These are phyloP conservation scores for Colletotrichum lentis DNA, from an alignment of 2,329 filamentous ascomycete genomes.

Conservation along the genomic window DNA sequence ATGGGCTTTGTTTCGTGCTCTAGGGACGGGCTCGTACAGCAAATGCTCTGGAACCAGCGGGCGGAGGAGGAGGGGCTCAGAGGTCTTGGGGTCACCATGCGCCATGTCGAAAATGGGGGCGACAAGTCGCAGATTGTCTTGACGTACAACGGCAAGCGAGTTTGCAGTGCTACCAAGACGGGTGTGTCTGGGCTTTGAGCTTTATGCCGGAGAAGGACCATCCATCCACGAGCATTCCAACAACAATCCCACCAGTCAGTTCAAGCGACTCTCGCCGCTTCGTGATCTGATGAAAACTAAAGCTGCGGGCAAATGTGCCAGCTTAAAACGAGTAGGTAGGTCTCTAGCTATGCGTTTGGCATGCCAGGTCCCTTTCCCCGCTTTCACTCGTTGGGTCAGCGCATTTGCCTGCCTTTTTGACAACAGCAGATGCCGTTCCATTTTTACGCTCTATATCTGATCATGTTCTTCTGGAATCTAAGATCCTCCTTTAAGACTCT, in stretches of 20 bases:
- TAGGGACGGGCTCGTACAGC: constrained; percentile 64
- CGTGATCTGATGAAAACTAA: constrained; percentile 1
- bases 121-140: constrained; percentile 56
- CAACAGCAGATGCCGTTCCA: no score
- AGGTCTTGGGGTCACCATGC: constrained; percentile 62
- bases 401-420: no score
- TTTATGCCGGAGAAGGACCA: neutral
- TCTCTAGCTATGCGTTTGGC: no score
- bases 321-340: no score
- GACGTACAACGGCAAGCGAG: constrained; percentile 57
- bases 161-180: neutral
- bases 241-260: neutral
- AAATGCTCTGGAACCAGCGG: constrained; percentile 76
- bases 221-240: neutral
- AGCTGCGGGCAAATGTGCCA: no score
- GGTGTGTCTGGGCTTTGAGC: constrained; percentile 41
- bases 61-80: constrained; percentile 70
- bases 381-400: no score
- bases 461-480: no score
- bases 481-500: no score
- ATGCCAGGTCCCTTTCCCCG: no score
- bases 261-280: neutral
- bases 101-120: constrained; percentile 47
- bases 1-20: constrained; percentile 75
- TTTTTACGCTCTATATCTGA: no score